Percentiles rank a stretch among this genome's conserved stretches.
phyloP scores from a whole-genome alignment of 495 filamentous ascomycete species.

The Penicillium bovifimosum region DNA sequence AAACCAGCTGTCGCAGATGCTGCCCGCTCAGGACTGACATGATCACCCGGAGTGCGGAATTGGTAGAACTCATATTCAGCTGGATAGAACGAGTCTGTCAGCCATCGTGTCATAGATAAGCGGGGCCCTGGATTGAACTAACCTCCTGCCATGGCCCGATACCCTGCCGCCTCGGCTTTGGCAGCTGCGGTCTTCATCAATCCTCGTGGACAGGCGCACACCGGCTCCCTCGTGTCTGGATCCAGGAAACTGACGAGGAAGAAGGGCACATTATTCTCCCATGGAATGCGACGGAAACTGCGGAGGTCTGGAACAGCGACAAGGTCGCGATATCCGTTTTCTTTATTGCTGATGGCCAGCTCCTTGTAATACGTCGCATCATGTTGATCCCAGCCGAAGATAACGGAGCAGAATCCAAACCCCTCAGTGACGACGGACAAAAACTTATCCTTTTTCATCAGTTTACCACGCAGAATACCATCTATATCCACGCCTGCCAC shows the following conservation, averaged over 20 bases:
- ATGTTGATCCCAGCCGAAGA: conserved; percentile 99
- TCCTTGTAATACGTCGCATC: conserved; percentile 83
- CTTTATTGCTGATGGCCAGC: conserved; percentile 81
- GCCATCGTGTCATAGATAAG: background rate
- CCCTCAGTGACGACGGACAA: conserved; percentile 73
- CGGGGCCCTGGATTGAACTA: conserved; percentile 11
- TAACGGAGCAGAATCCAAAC: conserved; percentile 94
- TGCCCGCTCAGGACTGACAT: conserved; percentile 47
- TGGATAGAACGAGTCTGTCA: conserved; percentile 28
- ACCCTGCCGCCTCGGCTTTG: conserved; percentile 60
- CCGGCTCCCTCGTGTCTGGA: conserved; percentile 45
- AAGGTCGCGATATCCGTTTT: conserved; percentile 89
- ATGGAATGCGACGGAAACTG: conserved; percentile 85
- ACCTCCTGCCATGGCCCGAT: conserved; percentile 93
- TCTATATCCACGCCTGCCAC: conserved; percentile 90
- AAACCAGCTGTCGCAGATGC: conserved; percentile 69
- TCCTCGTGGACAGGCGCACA: conserved; percentile 79
- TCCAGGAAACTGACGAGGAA: conserved; percentile 85
- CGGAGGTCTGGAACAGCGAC: conserved; percentile 76
- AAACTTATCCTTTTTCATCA: conserved; percentile 96
- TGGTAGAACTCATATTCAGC: conserved; percentile 98
- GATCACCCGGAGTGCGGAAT: conserved; percentile 61
- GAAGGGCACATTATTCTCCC: conserved; percentile 90
- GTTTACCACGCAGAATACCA: conserved; percentile 84
- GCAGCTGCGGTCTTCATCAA: conserved; percentile 62